Evolutionary conservation across 2,329 filamentous ascomycete species (phyloP), one percentile per base, ranked within the genome.

Genomic region (Penicillium sclerotigenum): DNA sequence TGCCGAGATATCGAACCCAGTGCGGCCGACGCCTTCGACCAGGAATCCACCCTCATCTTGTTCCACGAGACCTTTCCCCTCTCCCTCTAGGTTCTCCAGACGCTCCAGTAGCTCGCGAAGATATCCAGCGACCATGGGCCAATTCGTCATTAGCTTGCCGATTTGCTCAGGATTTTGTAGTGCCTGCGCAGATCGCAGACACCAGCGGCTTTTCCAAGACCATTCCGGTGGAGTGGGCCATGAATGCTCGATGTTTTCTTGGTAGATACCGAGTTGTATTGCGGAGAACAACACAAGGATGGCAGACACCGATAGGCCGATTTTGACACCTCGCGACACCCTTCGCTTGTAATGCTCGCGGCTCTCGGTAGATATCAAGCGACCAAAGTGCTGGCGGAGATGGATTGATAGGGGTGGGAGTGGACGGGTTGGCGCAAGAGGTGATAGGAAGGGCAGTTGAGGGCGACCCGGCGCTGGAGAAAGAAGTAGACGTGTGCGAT

Each of bases 211-310:
- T 61, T 84, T 75, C 72, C 86, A 88, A 0, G 78, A 78, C 91
- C 92, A 97, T 71, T 96, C 92, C 26, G 83, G 82, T 1, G 93
- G 92, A 1, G 90, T 92, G 0, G 91, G 91, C 70, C 87, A 90
- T 50, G 83, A 79, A 46, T 87, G 82, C 75, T 97, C 91, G 42
- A 90, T 79, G 58, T 81, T 78, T 73, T 96, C 90, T 67, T 92
- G 87, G 68, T 88, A 81, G 34, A 91, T 70, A 16, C 87, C 87
- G 60, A 86, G 83, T 61, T 82, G 81, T 37, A 86, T 83, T 10
- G 88, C 76, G 37, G 83, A 77, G 40, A 85, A 73, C 57, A 87
- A 81, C 42, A 81, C 76, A 8, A 86, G 72, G 38, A 86, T 81
- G 14, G 85, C 81, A 80, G 86, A 92, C 38, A 89, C 90, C 62